These are phyloP conservation scores for Leccinum subtestaceum DNA, from an alignment of 768 basidiomycete species.

Conservation along the genomic window DNA sequence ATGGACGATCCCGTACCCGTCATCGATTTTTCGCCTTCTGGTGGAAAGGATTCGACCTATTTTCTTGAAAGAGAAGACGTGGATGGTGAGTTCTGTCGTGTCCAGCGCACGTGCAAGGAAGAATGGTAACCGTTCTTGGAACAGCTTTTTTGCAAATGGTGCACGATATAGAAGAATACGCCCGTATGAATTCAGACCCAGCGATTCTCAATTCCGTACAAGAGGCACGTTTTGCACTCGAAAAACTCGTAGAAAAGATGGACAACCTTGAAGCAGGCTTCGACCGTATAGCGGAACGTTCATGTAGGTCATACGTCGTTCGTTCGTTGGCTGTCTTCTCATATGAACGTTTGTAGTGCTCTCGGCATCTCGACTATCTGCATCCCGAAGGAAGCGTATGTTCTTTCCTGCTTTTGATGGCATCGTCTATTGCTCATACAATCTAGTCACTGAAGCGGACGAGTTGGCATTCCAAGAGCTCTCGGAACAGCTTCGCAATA, in stretches of 20 bases:
- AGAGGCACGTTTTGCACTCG: constrained; percentile 59
- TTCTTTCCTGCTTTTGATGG: constrained; percentile 14
- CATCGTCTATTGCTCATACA: constrained; percentile 4
- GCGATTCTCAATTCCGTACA: constrained; percentile 53
- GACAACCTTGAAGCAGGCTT: constrained; percentile 78
- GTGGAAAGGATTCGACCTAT: constrained; percentile 60
- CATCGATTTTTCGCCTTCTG: constrained; percentile 76
- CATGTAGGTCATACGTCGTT: constrained; percentile 48
- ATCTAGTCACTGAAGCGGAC: constrained; percentile 66
- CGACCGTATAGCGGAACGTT: constrained; percentile 82
- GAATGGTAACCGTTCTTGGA: constrained; percentile 10
- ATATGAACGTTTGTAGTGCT: constrained; percentile 50
- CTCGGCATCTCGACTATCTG: constrained; percentile 67
- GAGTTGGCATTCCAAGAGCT: constrained; percentile 74
- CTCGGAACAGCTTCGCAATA: constrained; percentile 58
- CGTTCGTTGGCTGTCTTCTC: neutral
- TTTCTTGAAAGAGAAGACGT: constrained; percentile 68
- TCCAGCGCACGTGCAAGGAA: neutral
- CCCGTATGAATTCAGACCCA: constrained; percentile 43
- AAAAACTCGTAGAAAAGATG: constrained; percentile 73
- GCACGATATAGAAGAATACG: constrained; percentile 62
- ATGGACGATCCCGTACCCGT: constrained; percentile 79
- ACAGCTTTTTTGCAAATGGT: constrained; percentile 60
- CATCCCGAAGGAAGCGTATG: constrained; percentile 72
- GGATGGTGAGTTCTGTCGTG: constrained; percentile 61